Conservation (phyloP, 768 basidiomycete genomes). For the Xerocomellus dryophilus region DNA sequence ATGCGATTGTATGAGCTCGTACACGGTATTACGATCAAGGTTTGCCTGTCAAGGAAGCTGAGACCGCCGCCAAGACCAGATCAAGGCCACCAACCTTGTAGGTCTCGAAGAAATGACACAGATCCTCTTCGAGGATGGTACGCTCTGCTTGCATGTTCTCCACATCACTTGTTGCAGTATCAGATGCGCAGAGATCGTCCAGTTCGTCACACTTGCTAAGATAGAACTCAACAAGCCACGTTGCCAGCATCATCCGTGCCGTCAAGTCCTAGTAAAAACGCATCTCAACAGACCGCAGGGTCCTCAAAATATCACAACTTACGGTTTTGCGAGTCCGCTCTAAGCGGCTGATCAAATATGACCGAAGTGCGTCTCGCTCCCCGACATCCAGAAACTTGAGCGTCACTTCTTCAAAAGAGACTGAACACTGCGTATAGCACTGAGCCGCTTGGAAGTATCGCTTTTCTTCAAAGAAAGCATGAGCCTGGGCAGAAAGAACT, state of each 20-base stretch:
- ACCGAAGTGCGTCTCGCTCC: slow-evolving; percentile 86
- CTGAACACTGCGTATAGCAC: slow-evolving; percentile 85
- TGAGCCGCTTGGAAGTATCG: slow-evolving; percentile 91
- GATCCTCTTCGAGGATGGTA: slow-evolving; percentile 84
- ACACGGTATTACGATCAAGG: slow-evolving; percentile 80
- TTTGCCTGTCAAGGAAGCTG: slow-evolving; percentile 53
- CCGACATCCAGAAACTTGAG: slow-evolving; percentile 86
- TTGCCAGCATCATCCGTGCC: slow-evolving; percentile 96
- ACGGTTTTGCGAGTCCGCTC: slow-evolving; percentile 84
- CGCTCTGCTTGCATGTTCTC: slow-evolving; percentile 82
- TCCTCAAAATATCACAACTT: slow-evolving; percentile 22
- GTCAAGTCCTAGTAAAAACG: slow-evolving; percentile 65
- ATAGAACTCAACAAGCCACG: slow-evolving; percentile 97
- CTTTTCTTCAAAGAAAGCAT: slow-evolving; percentile 71
- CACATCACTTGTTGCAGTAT: slow-evolving; percentile 74
- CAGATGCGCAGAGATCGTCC: slow-evolving; percentile 90
- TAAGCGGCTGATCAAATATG: slow-evolving; percentile 83
- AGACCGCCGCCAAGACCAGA: not conserved
- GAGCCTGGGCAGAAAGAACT: slow-evolving; percentile 80
- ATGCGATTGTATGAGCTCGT: slow-evolving; percentile 91
- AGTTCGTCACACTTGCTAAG: slow-evolving; percentile 95
- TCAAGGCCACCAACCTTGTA: slow-evolving; percentile 65
- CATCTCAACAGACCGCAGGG: not conserved
- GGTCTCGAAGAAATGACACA: slow-evolving; percentile 88
- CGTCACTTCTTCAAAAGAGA: slow-evolving; percentile 86